These are phyloP conservation scores for Sarcodon aspratus DNA, from an alignment of 768 basidiomycete genomes.

Conservation along the genomic window DNA sequence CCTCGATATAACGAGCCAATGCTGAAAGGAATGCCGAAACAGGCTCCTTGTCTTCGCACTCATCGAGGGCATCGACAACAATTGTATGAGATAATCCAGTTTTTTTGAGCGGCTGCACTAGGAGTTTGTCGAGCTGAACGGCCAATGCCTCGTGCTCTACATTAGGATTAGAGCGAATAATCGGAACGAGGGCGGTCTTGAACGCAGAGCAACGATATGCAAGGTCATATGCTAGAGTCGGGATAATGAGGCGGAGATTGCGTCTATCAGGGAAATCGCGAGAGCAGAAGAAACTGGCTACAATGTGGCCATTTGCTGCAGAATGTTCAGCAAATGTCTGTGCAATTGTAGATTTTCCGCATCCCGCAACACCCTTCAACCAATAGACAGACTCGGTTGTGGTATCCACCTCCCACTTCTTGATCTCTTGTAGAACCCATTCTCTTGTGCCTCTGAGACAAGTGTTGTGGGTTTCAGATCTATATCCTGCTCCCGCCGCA, in stretches of 20 bases:
- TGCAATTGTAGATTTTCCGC: conserved; percentile 27
- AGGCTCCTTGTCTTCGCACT: conserved; percentile 12
- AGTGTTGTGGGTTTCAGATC: background rate
- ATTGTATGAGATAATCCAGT: conserved; percentile 10
- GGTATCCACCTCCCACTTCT: conserved; percentile 11
- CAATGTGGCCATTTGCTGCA: conserved; percentile 12
- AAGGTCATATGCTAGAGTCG: conserved; percentile 21
- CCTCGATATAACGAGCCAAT: background rate
- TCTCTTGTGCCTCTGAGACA: background rate
- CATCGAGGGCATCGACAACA: conserved; percentile 27
- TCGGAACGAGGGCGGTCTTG: background rate
- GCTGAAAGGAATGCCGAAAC: background rate
- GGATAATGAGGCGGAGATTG: conserved; percentile 15
- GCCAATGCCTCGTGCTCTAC: background rate
- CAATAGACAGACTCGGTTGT: conserved; percentile 12
- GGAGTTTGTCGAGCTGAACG: conserved; percentile 3
- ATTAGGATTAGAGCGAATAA: background rate
- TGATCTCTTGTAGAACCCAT: conserved; percentile 6
- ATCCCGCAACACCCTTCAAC: conserved; percentile 22
- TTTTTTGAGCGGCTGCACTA: conserved; percentile 4
- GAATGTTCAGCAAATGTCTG: conserved; percentile 19
- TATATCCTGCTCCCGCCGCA: background rate
- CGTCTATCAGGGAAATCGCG: conserved; percentile 8
- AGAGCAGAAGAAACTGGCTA: conserved; percentile 23
- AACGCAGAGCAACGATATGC: conserved; percentile 10